These are phyloP conservation scores for Acacia confusa DNA, from an alignment of 306 rosid genomes.

Conservation along the genomic window DNA sequence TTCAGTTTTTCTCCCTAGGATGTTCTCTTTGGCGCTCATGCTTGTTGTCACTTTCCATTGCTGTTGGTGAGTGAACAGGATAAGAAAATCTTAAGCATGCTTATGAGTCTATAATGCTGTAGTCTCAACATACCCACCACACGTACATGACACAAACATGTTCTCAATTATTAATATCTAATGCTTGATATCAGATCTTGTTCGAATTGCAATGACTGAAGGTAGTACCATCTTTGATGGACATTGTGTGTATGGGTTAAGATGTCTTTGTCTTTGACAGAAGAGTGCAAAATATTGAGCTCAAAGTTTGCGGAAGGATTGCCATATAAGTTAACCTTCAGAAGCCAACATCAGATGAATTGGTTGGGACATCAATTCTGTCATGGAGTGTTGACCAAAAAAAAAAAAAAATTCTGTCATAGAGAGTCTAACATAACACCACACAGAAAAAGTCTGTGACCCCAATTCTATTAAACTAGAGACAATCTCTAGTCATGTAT, in stretches of 20 bases:
- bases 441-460: conserved; percentile 33
- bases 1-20: neutral
- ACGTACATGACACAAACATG: neutral
- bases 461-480: neutral
- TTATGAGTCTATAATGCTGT: neutral
- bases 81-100: neutral
- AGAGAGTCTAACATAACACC: conserved; percentile 24
- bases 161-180: neutral
- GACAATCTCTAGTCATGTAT: neutral
- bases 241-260: neutral
- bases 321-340: neutral
- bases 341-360: neutral
- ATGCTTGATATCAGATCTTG: too few species aligned
- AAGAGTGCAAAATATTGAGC: neutral
- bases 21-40: neutral
- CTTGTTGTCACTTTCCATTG: conserved; percentile 12
- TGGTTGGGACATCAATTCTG: conserved; percentile 1
- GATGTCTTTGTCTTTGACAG: neutral
- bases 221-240: too few species aligned
- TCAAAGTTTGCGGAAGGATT: neutral
- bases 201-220: too few species aligned
- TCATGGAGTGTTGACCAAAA: too few species aligned
- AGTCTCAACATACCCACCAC: neutral
- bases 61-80: conserved; percentile 21
- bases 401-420: neutral